Evolutionary conservation across 805 yeast species (phyloP).

Genomic region (Pichia occidentalis): DNA sequence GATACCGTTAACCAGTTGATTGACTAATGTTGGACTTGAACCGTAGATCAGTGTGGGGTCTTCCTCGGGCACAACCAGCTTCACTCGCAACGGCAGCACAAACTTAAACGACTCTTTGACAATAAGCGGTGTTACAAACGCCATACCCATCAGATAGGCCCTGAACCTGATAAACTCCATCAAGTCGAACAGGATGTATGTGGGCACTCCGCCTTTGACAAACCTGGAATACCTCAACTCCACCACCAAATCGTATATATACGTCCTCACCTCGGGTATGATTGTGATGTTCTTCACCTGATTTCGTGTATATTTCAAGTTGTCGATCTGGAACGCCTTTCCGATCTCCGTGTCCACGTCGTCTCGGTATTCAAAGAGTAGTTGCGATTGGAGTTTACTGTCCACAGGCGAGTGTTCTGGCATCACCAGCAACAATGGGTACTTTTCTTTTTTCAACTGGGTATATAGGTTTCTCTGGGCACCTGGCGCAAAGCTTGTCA

Average conservation of each 20-base stretch:
- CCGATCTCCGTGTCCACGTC: not conserved
- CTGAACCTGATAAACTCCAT: slow-evolving; percentile 34
- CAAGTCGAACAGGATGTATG: slow-evolving; percentile 38
- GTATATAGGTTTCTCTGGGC: slow-evolving; percentile 1
- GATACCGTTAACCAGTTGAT: slow-evolving; percentile 38
- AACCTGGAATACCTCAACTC: slow-evolving; percentile 49
- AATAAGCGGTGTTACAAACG: slow-evolving; percentile 46
- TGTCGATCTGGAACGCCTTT: too few species aligned
- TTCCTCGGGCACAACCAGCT: slow-evolving; percentile 30
- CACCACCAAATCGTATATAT: slow-evolving; percentile 50
- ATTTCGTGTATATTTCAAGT: not conserved
- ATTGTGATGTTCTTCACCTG: slow-evolving; percentile 20
- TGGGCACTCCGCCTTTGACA: slow-evolving; percentile 46
- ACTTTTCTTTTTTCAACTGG: slow-evolving; percentile 2
- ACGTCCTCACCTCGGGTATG: slow-evolving; percentile 44
- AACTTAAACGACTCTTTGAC: slow-evolving; percentile 45
- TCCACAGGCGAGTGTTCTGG: not conserved
- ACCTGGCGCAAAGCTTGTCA: not conserved
- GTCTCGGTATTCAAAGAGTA: slow-evolving; percentile 6
- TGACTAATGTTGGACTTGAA: slow-evolving; percentile 39
- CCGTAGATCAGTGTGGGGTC: slow-evolving; percentile 55
- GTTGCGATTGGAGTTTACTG: slow-evolving; percentile 1
- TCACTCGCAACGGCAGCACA: slow-evolving; percentile 42
- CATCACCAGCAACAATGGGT: slow-evolving; percentile 6
- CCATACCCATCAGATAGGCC: slow-evolving; percentile 35